A percentile compares a stretch with the other conserved stretches of the same genome.
These are phyloP conservation scores for Syzygium aqueum DNA, from an alignment of 345 rosid genomes.

Conservation along the genomic window DNA sequence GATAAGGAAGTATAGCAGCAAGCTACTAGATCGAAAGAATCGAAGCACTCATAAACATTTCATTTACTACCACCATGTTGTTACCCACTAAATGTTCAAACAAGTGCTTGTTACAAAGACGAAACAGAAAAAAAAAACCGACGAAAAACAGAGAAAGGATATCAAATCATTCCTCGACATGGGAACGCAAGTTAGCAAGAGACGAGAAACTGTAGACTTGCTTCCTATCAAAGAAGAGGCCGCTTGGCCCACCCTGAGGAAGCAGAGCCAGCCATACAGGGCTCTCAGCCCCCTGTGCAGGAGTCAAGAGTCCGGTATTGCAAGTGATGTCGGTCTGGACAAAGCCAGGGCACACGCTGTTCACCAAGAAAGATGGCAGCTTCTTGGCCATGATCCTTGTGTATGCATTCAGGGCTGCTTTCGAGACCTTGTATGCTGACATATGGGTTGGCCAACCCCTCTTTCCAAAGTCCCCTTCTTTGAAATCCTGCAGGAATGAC, in stretches of 20 bases:
- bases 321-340: slow-evolving; percentile 24
- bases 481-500: slow-evolving; percentile 10
- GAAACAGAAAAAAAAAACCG: background rate
- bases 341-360: slow-evolving; percentile 15
- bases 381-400: slow-evolving; percentile 22
- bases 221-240: slow-evolving; percentile 2
- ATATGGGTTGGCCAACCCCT: slow-evolving; percentile 15
- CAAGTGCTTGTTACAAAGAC: background rate
- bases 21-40: background rate
- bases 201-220: background rate
- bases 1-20: no score
- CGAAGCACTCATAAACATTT: background rate
- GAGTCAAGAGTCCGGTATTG: background rate
- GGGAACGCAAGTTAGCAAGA: background rate
- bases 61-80: background rate
- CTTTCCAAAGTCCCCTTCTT: slow-evolving; percentile 1
- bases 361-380: slow-evolving; percentile 11
- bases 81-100: background rate
- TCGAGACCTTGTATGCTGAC: slow-evolving; percentile 16
- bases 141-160: background rate
- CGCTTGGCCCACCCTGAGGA: slow-evolving; percentile 15
- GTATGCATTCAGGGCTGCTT: slow-evolving; percentile 28
- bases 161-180: background rate
- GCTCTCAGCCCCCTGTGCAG: slow-evolving; percentile 4
- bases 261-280: slow-evolving; percentile 3